Conservation (phyloP, 768 basidiomycete genomes). For the Hebeloma cylindrosporum region DNA sequence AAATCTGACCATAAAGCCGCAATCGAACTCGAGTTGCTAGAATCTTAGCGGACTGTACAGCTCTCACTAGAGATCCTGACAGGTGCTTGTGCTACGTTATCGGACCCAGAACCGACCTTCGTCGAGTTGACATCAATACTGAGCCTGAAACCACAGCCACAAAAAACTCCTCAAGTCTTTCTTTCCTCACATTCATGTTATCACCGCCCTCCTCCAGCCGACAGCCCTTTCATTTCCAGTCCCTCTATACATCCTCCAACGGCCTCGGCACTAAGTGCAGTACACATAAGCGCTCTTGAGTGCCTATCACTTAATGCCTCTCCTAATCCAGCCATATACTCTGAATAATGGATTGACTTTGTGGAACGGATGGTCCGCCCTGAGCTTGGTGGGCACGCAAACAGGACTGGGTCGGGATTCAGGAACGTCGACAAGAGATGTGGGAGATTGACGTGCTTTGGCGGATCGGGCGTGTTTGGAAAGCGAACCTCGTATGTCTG, state of each 20-base stretch:
- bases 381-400: constrained; percentile 60
- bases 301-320: constrained; percentile 70
- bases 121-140: constrained; percentile 39
- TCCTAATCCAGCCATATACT: constrained; percentile 39
- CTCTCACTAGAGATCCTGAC: constrained; percentile 86
- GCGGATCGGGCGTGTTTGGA: constrained; percentile 82
- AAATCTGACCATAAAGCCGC: constrained; percentile 75
- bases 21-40: constrained; percentile 68
- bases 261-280: constrained; percentile 78
- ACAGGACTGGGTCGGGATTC: constrained; percentile 56
- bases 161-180: constrained; percentile 29
- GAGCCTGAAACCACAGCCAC: constrained; percentile 41
- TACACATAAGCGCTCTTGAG: constrained; percentile 84
- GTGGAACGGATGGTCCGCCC: constrained; percentile 68
- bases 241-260: constrained; percentile 84
- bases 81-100: constrained; percentile 82
- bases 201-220: constrained; percentile 70
- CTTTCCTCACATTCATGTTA: constrained; percentile 63
- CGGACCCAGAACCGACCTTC: constrained; percentile 58
- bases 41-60: constrained; percentile 69
- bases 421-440: constrained; percentile 70
- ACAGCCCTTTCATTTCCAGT: constrained; percentile 76
- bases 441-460: constrained; percentile 87
- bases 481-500: constrained; percentile 56
- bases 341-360: constrained; percentile 51